phyloP scores from a whole-genome alignment of 73 alveolate species.

The Paramecium primaurelia region DNA sequence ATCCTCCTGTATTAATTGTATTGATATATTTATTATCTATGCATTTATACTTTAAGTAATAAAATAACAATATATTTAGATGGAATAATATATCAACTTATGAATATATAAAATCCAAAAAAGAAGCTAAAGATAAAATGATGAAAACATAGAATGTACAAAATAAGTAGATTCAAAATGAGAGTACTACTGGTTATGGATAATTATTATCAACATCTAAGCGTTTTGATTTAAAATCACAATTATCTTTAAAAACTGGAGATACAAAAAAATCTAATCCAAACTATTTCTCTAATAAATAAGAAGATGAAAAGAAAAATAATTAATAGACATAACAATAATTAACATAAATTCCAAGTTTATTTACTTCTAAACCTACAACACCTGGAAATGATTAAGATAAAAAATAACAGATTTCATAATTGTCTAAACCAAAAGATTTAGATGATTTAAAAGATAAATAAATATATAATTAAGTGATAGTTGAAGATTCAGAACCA shows the following conservation, averaged over 20 bases:
- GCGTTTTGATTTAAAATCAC: conserved; percentile 27
- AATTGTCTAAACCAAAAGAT: conserved; percentile 2
- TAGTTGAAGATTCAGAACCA: conserved; percentile 19
- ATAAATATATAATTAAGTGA: background rate
- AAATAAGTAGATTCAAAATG: background rate
- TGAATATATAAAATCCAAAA: background rate
- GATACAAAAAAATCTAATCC: background rate
- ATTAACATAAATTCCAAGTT: conserved; percentile 38
- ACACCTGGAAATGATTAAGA: conserved; percentile 18
- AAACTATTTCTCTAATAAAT: background rate
- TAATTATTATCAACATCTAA: conserved; percentile 40
- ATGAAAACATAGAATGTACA: background rate
- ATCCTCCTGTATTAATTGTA: background rate
- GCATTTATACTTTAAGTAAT: background rate
- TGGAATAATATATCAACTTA: background rate
- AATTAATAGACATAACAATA: background rate
- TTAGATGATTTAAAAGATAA: conserved; percentile 3
- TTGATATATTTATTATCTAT: background rate
- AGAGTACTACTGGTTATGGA: background rate
- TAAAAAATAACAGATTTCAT: background rate
- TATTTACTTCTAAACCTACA: conserved; percentile 7
- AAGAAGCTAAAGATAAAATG: background rate
- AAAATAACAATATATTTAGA: background rate
- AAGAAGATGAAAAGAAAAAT: background rate
- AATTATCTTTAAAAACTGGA: conserved; percentile 1